These are phyloP conservation scores for Rhododendron molle DNA, from an alignment of 148 eudicot species.

Conservation along the genomic window DNA sequence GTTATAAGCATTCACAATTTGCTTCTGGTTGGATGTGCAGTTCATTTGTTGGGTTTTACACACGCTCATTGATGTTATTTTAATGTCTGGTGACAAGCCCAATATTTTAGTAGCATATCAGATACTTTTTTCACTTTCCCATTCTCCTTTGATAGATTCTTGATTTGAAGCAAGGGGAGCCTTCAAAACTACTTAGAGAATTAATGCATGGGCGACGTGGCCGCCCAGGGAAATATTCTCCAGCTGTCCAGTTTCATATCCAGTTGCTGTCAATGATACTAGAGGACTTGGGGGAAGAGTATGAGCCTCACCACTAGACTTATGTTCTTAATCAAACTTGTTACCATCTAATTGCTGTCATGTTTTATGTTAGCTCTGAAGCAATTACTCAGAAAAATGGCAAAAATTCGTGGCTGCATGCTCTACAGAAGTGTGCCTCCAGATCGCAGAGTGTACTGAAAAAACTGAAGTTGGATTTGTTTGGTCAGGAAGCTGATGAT, in stretches of 20 bases:
- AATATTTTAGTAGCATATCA: not conserved
- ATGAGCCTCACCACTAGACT: conserved; percentile 5
- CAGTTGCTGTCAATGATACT: conserved; percentile 47
- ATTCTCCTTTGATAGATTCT: conserved; percentile 40
- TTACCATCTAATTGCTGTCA: not conserved
- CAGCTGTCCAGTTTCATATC: conserved; percentile 53
- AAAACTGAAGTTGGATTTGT: conserved; percentile 36
- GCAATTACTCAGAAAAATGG: conserved; percentile 28
- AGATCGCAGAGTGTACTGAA: conserved; percentile 37
- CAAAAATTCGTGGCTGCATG: conserved; percentile 45
- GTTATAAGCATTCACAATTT: not conserved
- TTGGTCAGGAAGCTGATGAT: conserved; percentile 40
- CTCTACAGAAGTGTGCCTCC: conserved; percentile 43
- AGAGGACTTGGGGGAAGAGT: conserved; percentile 51
- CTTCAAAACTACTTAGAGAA: conserved; percentile 59
- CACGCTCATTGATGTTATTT: not conserved
- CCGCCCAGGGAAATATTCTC: conserved; percentile 50
- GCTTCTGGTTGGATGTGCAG: not conserved
- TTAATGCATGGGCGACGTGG: conserved; percentile 45
- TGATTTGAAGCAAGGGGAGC: conserved; percentile 56
- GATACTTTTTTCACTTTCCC: not conserved
- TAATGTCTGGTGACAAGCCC: not conserved
- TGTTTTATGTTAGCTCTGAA: conserved; percentile 28
- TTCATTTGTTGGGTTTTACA: not conserved
- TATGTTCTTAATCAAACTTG: not conserved